Evolutionary conservation across 2,329 filamentous ascomycete genomes (phyloP).

Genomic region (Fusarium nelsonii): DNA sequence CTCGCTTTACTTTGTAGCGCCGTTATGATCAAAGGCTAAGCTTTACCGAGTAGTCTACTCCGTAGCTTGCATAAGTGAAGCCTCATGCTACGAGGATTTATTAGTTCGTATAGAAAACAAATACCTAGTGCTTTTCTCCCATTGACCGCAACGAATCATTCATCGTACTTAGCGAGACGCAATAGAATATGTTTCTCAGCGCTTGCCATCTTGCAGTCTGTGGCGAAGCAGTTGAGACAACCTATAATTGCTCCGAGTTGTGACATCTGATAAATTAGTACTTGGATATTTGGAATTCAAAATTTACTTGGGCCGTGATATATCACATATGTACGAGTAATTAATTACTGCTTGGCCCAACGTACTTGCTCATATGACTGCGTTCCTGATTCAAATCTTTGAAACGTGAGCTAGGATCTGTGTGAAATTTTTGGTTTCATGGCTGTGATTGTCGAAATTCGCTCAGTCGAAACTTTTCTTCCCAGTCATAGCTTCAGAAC

Average conservation of each 20-base stretch:
- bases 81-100: slow-evolving; percentile 8
- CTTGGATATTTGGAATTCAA: background rate
- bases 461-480: slow-evolving; percentile 17
- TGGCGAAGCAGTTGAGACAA: background rate
- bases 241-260: background rate
- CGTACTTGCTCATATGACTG: background rate
- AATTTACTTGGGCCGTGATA: background rate
- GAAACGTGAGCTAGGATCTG: slow-evolving; percentile 8
- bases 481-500: slow-evolving; percentile 29
- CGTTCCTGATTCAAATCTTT: background rate
- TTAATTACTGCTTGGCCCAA: background rate
- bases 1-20: background rate
- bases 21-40: background rate
- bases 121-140: slow-evolving; percentile 13
- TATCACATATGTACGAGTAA: background rate
- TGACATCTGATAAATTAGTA: background rate
- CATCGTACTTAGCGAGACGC: slow-evolving; percentile 18
- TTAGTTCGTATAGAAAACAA: slow-evolving; percentile 2
- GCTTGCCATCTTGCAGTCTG: background rate
- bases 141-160: slow-evolving; percentile 25
- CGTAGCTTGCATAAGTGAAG: slow-evolving; percentile 21
- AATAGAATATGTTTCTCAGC: background rate
- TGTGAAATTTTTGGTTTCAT: background rate
- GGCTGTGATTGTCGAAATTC: background rate
- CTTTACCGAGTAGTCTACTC: background rate